Percentiles rank a stretch among this genome's conserved stretches.
Conservation (phyloP, 164 flowering plant species). For the Chloranthus sessilifolius region DNA sequence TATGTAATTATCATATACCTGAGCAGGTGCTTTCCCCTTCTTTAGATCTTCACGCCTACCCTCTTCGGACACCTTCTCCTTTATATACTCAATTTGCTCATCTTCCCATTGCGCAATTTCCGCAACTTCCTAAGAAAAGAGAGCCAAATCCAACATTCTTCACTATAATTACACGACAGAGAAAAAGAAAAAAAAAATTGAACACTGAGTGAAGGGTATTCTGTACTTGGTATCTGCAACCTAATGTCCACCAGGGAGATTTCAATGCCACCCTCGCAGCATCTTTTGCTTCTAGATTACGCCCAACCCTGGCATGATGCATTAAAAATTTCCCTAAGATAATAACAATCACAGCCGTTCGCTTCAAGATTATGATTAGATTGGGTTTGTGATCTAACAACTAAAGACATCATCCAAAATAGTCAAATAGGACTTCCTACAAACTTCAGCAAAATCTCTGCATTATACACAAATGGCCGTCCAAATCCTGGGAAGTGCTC, state of each 20-base stretch:
- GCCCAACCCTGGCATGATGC: slow-evolving; percentile 75
- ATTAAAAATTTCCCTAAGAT: not conserved
- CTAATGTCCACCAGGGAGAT: slow-evolving; percentile 98
- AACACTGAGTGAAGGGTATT: not conserved
- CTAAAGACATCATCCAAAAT: slow-evolving; percentile 9
- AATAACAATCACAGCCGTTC: too few relatives aligned
- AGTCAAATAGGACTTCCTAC: slow-evolving; percentile 22
- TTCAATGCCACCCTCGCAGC: slow-evolving; percentile 88
- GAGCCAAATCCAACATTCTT: slow-evolving; percentile 5
- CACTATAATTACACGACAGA: not conserved
- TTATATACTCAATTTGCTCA: slow-evolving; percentile 75
- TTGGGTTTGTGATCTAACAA: too few relatives aligned
- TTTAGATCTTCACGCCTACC: slow-evolving; percentile 69
- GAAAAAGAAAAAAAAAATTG: not conserved
- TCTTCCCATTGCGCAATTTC: slow-evolving; percentile 82
- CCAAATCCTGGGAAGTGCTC: slow-evolving; percentile 96
- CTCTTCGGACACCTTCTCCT: slow-evolving; percentile 71
- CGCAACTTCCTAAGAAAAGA: slow-evolving; percentile 65
- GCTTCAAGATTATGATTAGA: too few relatives aligned
- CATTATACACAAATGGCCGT: slow-evolving; percentile 84
- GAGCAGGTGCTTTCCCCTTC: slow-evolving; percentile 74
- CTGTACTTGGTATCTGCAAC: slow-evolving; percentile 67
- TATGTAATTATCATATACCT: slow-evolving; percentile 41
- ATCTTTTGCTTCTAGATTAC: slow-evolving; percentile 74
- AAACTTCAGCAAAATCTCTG: slow-evolving; percentile 78